Conservation (phyloP, 2,329 filamentous ascomycete genomes). For the Chaetomiaceae sp. region DNA sequence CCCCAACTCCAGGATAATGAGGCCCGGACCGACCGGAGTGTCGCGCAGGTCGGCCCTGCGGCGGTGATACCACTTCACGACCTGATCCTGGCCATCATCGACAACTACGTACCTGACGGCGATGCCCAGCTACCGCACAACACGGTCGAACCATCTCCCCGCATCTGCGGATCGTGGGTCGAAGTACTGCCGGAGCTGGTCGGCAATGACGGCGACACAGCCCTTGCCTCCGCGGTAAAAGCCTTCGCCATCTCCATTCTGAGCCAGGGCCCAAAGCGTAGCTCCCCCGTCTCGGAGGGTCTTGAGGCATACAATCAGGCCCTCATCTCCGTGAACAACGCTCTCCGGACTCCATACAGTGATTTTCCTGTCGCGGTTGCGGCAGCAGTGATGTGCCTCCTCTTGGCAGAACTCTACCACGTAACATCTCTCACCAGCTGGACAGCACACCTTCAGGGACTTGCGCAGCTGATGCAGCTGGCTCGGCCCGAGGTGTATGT, state of each 20-base stretch:
- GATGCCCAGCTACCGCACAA: not conserved
- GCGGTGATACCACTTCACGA: not conserved
- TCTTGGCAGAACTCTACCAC: constrained; percentile 32
- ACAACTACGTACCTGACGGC: constrained; percentile 9
- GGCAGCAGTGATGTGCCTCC: constrained; percentile 35
- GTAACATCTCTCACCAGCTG: constrained; percentile 27
- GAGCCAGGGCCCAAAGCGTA: constrained; percentile 20
- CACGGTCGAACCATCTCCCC: constrained; percentile 28
- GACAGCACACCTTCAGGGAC: constrained; percentile 33
- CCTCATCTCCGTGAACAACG: constrained; percentile 27
- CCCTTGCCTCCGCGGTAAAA: constrained; percentile 31
- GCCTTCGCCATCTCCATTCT: constrained; percentile 32
- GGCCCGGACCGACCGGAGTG: no score
- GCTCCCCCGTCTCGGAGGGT: constrained; percentile 25
- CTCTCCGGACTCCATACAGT: constrained; percentile 13
- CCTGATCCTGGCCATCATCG: constrained; percentile 8
- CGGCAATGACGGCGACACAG: constrained; percentile 11
- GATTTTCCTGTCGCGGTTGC: constrained; percentile 25
- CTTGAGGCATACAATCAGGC: constrained; percentile 30
- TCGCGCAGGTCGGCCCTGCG: not conserved
- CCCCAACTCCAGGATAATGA: not conserved
- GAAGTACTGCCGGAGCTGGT: constrained; percentile 34
- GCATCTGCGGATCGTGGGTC: constrained; percentile 39
- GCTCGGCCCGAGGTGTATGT: constrained; percentile 30
- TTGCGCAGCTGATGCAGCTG: constrained; percentile 32